phyloP scores from a whole-genome alignment of 352 stramenopile species.

The Blastocystis sp. region DNA sequence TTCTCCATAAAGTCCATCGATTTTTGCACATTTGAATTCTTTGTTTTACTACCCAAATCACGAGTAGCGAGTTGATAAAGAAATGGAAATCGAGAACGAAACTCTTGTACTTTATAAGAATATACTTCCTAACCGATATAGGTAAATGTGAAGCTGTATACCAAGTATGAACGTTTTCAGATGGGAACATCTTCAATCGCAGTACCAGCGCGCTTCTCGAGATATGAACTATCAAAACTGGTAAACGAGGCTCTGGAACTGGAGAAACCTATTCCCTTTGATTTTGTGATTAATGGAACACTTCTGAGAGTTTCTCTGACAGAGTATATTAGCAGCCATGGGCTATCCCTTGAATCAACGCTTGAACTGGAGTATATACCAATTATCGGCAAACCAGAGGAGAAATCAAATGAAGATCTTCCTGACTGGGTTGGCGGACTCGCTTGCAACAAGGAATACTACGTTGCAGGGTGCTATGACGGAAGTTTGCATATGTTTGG shows the following conservation, averaged over 20 bases:
- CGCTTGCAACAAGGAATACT: neutral
- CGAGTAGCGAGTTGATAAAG: neutral
- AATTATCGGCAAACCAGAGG: constrained; percentile 57
- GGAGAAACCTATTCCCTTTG: constrained; percentile 54
- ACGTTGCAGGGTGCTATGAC: constrained; percentile 52
- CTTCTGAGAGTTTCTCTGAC: constrained; percentile 33
- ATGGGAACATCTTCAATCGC: constrained; percentile 39
- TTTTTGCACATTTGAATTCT: too few relatives aligned
- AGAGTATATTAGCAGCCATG: constrained; percentile 43
- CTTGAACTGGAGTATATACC: constrained; percentile 36
- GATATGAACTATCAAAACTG: constrained; percentile 47
- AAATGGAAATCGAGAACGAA: constrained; percentile 54
- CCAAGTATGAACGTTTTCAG: constrained; percentile 48
- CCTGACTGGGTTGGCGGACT: constrained; percentile 52
- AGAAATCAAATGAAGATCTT: constrained; percentile 43
- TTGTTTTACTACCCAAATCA: too few relatives aligned
- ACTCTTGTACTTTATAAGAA: neutral
- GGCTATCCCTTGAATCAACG: constrained; percentile 15
- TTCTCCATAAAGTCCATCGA: too few relatives aligned
- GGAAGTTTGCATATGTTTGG: constrained; percentile 34
- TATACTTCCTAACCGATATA: neutral
- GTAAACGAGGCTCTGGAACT: constrained; percentile 52
- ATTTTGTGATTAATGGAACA: constrained; percentile 58
- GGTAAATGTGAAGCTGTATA: constrained; percentile 52
- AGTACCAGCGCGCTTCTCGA: constrained; percentile 39